phyloP scores from a whole-genome alignment of 108 stramenopile species.

The Schizochytrium sp. region DNA sequence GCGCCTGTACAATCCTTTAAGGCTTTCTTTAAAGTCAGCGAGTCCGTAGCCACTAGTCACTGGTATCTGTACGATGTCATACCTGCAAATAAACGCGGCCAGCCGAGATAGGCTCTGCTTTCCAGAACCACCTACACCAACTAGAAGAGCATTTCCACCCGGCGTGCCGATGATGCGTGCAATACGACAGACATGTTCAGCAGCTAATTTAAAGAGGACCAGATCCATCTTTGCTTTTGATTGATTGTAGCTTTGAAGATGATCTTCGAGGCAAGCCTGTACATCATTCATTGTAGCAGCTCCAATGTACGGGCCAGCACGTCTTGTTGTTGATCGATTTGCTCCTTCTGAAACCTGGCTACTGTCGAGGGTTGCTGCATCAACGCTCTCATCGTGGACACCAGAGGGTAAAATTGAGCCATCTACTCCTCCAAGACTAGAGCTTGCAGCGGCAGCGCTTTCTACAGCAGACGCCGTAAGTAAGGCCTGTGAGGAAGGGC shows the following conservation, averaged over 20 bases:
- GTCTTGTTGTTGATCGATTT: neutral
- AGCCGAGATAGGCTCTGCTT: slow-evolving; percentile 72
- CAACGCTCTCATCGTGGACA: no score
- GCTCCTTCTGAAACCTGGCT: neutral
- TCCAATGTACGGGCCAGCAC: neutral
- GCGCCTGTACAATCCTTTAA: slow-evolving; percentile 71
- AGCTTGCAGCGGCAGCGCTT: neutral
- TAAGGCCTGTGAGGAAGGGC: neutral
- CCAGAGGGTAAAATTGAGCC: no score
- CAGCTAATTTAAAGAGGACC: slow-evolving; percentile 70
- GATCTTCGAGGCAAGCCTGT: slow-evolving; percentile 54
- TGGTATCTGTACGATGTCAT: slow-evolving; percentile 66
- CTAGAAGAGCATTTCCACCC: slow-evolving; percentile 69
- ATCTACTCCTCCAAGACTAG: no score
- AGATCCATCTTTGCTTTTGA: slow-evolving; percentile 67
- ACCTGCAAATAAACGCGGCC: slow-evolving; percentile 74
- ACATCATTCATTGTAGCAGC: slow-evolving; percentile 32
- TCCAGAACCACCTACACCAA: slow-evolving; percentile 73
- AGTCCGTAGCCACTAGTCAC: slow-evolving; percentile 72
- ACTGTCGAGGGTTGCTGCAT: neutral
- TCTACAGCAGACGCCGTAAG: neutral
- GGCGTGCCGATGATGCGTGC: slow-evolving; percentile 68
- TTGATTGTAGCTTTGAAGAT: slow-evolving; percentile 66
- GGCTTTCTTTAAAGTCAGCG: slow-evolving; percentile 74
- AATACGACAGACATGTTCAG: slow-evolving; percentile 68